Conservation (phyloP, 306 rosid species). For the Glycine tomentella region DNA sequence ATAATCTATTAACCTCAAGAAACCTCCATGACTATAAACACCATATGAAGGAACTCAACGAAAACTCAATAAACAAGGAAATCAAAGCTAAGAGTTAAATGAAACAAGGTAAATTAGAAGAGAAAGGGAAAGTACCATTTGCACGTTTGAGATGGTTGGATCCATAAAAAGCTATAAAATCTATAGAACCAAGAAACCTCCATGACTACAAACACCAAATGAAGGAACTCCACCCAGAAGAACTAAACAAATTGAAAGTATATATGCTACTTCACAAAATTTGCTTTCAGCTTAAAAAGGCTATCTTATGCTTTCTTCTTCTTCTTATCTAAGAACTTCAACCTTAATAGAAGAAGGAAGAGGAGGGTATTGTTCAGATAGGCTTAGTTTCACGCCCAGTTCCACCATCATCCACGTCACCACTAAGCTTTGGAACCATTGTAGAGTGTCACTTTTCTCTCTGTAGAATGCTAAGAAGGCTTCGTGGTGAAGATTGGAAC, state of each 20-base stretch:
- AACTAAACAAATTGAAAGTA: conserved; percentile 45
- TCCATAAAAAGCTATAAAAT: conserved; percentile 35
- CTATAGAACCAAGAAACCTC: conserved; percentile 37
- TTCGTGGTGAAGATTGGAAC: conserved; percentile 18
- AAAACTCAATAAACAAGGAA: neutral
- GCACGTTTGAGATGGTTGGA: conserved; percentile 51
- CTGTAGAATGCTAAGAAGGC: conserved; percentile 7
- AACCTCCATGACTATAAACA: neutral
- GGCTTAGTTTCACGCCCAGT: conserved; percentile 60
- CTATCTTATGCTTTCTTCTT: conserved; percentile 30
- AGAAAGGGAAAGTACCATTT: conserved; percentile 50
- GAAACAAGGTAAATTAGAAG: conserved; percentile 24
- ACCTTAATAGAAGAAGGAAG: conserved; percentile 27
- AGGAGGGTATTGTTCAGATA: conserved; percentile 55
- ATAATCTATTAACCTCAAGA: conserved; percentile 25
- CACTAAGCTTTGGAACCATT: conserved; percentile 62
- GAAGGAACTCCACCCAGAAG: conserved; percentile 56
- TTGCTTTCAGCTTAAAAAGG: conserved; percentile 39
- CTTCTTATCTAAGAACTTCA: conserved; percentile 25
- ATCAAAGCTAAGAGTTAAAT: neutral
- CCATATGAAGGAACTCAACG: no score
- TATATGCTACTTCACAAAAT: conserved; percentile 27
- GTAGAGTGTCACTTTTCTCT: conserved; percentile 38
- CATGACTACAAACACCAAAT: conserved; percentile 49
- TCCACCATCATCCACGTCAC: conserved; percentile 53